phyloP scores from a whole-genome alignment of 257 asterid species.

The Gynochthodes officinalis region DNA sequence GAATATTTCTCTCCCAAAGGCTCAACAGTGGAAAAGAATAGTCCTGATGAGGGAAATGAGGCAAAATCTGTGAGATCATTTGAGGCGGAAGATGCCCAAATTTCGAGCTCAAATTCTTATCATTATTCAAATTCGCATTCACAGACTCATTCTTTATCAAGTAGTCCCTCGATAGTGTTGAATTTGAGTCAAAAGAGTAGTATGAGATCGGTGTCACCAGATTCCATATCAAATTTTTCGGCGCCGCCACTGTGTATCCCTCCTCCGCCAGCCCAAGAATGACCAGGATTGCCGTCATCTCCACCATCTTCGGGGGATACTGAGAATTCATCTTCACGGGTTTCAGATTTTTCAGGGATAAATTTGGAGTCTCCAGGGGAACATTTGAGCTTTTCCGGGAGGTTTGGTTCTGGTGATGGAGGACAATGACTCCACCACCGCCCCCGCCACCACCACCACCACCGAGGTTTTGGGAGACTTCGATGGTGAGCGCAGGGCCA shows the following conservation, averaged over 20 bases:
- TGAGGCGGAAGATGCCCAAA: conserved; percentile 15
- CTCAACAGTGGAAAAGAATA: too few species aligned
- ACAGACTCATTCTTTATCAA: too few species aligned
- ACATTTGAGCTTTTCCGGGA: conserved; percentile 5
- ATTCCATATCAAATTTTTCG: conserved; percentile 44
- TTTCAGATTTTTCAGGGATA: too few species aligned
- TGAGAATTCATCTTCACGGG: conserved; percentile 49
- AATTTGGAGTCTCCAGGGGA: conserved; percentile 27
- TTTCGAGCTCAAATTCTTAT: conserved; percentile 55
- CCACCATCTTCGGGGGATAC: conserved; percentile 53
- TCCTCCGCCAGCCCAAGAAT: conserved; percentile 46
- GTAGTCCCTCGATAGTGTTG: too few species aligned
- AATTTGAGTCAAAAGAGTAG: too few species aligned
- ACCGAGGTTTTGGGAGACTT: conserved; percentile 45
- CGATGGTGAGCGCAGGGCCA: conserved; percentile 39
- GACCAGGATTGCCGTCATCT: conserved; percentile 36
- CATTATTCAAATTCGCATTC: too few species aligned
- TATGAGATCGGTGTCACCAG: too few species aligned
- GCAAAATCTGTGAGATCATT: conserved; percentile 15
- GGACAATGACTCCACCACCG: conserved; percentile 27
- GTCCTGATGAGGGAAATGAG: conserved; percentile 20
- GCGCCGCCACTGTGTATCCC: conserved; percentile 50
- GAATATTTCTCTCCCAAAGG: too few species aligned
- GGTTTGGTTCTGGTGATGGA: conserved; percentile 11
- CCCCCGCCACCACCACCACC: conserved; percentile 53